phyloP scores from a whole-genome alignment of 352 stramenopile genomes.

The Ophiocytium majus region DNA sequence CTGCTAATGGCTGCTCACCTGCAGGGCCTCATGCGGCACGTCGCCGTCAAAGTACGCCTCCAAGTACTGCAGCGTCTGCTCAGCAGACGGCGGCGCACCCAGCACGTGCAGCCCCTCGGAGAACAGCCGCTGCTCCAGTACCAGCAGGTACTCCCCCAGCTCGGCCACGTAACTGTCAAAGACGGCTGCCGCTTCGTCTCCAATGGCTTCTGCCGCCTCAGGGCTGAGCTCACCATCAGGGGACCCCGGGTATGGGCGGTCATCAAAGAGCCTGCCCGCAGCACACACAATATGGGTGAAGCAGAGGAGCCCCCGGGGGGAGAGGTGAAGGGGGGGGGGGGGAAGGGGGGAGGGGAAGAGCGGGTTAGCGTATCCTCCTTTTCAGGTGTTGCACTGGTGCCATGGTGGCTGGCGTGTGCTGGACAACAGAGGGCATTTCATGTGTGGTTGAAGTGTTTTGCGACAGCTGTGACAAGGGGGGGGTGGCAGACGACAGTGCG shows the following conservation, averaged over 20 bases:
- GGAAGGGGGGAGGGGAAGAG: no score
- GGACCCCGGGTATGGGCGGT: background rate
- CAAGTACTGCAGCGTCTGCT: constrained; percentile 63
- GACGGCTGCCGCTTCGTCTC: background rate
- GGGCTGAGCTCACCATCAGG: constrained; percentile 26
- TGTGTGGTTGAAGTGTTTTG: no score
- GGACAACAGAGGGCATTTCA: no score
- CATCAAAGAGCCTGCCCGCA: constrained; percentile 23
- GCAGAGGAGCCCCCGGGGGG: no score
- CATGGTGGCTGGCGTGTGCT: no score
- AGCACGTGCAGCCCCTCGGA: constrained; percentile 66
- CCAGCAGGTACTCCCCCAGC: constrained; percentile 61
- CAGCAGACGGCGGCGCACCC: constrained; percentile 56
- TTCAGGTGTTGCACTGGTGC: no score
- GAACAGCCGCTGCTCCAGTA: constrained; percentile 66
- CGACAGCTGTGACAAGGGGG: no score
- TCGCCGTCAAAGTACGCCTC: constrained; percentile 62
- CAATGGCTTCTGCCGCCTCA: constrained; percentile 30
- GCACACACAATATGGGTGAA: no score
- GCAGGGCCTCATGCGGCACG: background rate
- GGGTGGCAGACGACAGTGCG: no score
- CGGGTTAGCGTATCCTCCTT: no score
- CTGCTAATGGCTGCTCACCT: background rate
- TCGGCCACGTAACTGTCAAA: constrained; percentile 60
- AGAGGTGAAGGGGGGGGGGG: no score